Evolutionary conservation across 2,329 filamentous ascomycete genomes (phyloP).

Genomic region (Blastomyces percursus): DNA sequence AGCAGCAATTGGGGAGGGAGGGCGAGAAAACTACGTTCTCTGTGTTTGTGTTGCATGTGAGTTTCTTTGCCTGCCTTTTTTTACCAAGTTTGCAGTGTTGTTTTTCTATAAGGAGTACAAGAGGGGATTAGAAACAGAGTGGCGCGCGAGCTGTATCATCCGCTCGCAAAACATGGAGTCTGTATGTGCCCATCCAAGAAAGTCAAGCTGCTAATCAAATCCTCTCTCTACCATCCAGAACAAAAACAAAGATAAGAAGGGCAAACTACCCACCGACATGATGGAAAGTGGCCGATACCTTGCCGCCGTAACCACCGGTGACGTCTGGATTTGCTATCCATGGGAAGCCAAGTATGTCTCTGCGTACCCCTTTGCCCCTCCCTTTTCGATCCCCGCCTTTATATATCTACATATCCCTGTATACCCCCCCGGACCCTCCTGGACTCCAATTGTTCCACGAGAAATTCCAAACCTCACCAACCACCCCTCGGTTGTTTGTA

Average conservation of each 20-base stretch:
- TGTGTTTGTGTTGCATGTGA: constrained; percentile 88
- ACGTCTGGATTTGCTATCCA: constrained; percentile 98
- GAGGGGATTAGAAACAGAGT: background rate
- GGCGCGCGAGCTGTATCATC: background rate
- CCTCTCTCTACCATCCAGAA: constrained; percentile 47
- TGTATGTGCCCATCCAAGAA: background rate
- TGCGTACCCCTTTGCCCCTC: constrained; percentile 7
- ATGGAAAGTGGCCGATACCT: constrained; percentile 61
- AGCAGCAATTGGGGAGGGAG: constrained; percentile 57
- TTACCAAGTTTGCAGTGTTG: background rate
- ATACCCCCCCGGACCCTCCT: background rate
- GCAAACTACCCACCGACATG: constrained; percentile 67
- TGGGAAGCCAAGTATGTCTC: constrained; percentile 71
- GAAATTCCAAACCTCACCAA: background rate
- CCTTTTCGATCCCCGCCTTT: background rate
- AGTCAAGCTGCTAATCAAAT: constrained; percentile 9
- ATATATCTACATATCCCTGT: background rate
- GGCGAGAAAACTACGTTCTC: constrained; percentile 73
- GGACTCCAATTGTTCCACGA: background rate
- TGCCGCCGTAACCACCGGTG: constrained; percentile 77
- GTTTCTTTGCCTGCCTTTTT: constrained; percentile 26
- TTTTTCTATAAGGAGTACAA: background rate
- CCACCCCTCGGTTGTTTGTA: background rate
- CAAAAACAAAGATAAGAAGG: constrained; percentile 97
- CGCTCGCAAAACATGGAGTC: background rate